phyloP scores from a whole-genome alignment of 352 stramenopile genomes.

The Phytophthora tentaculata region DNA sequence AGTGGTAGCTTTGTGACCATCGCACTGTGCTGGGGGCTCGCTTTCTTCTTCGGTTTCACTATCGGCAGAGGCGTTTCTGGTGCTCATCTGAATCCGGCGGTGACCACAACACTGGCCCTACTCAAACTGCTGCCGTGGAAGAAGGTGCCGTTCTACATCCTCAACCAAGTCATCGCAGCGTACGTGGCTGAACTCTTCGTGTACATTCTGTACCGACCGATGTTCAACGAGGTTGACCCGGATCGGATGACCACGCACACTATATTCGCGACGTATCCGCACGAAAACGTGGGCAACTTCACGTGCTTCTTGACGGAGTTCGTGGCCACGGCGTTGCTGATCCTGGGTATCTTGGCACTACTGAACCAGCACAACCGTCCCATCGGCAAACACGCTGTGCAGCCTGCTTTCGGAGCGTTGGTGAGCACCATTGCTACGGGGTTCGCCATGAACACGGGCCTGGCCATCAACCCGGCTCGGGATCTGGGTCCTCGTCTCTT shows the following conservation, averaged over 20 bases:
- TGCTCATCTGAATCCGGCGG: slow-evolving; percentile 40
- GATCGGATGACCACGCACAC: slow-evolving; percentile 31
- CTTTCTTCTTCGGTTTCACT: slow-evolving; percentile 49
- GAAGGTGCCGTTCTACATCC: slow-evolving; percentile 41
- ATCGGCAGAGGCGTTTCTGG: slow-evolving; percentile 37
- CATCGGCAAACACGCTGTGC: slow-evolving; percentile 24
- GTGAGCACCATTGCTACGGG: slow-evolving; percentile 34
- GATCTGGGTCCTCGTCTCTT: slow-evolving; percentile 53
- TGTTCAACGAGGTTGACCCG: slow-evolving; percentile 46
- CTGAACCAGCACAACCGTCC: slow-evolving; percentile 43
- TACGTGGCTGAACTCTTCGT: slow-evolving; percentile 40
- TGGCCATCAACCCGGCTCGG: slow-evolving; percentile 47
- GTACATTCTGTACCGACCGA: slow-evolving; percentile 45
- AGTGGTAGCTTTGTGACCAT: slow-evolving; percentile 36
- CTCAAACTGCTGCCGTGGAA: slow-evolving; percentile 41
- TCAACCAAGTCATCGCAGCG: slow-evolving; percentile 37
- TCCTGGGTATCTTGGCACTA: slow-evolving; percentile 37
- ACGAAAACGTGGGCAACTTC: slow-evolving; percentile 35
- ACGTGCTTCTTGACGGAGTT: slow-evolving; percentile 48
- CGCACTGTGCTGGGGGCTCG: slow-evolving; percentile 47
- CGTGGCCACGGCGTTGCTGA: slow-evolving; percentile 37
- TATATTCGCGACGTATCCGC: slow-evolving; percentile 48
- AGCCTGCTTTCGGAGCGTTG: slow-evolving; percentile 22
- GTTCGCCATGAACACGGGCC: slow-evolving; percentile 35
- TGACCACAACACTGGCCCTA: slow-evolving; percentile 33